A percentile compares a stretch with the other conserved stretches of the same genome.
Conservation (phyloP, 163 green algal species). For the Chloromonas sp. region DNA sequence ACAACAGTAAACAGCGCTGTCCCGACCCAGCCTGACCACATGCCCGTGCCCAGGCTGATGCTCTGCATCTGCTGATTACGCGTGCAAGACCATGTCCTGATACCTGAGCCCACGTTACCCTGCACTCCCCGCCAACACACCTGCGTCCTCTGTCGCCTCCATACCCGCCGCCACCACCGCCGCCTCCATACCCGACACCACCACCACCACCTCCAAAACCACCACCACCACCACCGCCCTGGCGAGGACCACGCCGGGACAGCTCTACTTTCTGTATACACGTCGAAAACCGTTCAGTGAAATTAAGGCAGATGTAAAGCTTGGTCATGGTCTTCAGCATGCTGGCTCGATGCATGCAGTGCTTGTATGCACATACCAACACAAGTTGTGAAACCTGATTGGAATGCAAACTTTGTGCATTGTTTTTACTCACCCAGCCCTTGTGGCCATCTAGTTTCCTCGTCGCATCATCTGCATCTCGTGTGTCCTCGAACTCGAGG, state of each 20-base stretch:
- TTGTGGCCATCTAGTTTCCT: constrained; percentile 30
- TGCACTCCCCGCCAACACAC: not conserved
- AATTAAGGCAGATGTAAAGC: not conserved
- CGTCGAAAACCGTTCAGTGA: not conserved
- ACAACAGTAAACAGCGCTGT: no score
- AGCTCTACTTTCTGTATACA: not conserved
- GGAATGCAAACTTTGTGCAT: not conserved
- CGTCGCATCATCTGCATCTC: constrained; percentile 41
- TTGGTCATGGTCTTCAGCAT: no score
- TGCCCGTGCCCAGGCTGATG: no score
- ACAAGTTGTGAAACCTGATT: not conserved
- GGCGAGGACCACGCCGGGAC: not conserved
- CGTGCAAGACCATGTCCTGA: no score
- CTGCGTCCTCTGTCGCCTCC: not conserved
- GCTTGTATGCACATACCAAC: not conserved
- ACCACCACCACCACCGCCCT: not conserved
- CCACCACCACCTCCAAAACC: not conserved
- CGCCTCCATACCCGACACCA: constrained; percentile 1
- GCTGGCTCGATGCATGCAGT: not conserved
- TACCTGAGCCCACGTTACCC: no score
- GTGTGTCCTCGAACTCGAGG: constrained; percentile 42
- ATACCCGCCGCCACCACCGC: constrained; percentile 1
- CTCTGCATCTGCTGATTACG: no score
- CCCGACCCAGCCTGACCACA: no score
- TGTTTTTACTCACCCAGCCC: constrained; percentile 6